Percentiles rank a stretch among this genome's conserved stretches.
These are phyloP conservation scores for Geum urbanum DNA, from an alignment of 306 rosid species.

Conservation along the genomic window DNA sequence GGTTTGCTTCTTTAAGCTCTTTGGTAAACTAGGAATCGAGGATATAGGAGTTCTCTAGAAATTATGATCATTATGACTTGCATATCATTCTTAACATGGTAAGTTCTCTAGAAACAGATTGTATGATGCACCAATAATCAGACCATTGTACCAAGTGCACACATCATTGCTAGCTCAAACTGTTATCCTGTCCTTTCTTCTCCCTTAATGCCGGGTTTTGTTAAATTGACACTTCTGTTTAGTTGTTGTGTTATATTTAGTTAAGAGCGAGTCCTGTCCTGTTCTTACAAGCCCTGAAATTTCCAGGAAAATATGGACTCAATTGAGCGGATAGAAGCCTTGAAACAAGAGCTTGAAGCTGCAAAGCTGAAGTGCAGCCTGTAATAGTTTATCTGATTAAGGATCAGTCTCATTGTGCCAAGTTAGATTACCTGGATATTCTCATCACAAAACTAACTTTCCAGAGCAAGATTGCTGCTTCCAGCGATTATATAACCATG, in stretches of 20 bases:
- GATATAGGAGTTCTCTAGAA: not conserved
- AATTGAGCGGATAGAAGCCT: conserved; percentile 44
- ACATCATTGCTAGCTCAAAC: not conserved
- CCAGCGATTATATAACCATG: conserved; percentile 12
- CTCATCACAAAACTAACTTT: not conserved
- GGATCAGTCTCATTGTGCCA: not conserved
- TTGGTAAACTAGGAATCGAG: not conserved
- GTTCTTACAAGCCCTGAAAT: conserved; percentile 23
- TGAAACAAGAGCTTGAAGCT: conserved; percentile 51
- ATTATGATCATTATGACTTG: not conserved
- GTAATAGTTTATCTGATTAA: conserved; percentile 20
- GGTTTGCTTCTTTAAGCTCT: not conserved
- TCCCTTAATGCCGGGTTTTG: too few species aligned
- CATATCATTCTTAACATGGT: not conserved
- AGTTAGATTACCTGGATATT: too few species aligned
- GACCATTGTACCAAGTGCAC: not conserved
- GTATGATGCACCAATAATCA: not conserved
- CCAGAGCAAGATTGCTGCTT: conserved; percentile 13
- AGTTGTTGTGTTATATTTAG: not conserved
- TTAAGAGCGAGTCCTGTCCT: not conserved
- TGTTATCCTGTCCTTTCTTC: too few species aligned
- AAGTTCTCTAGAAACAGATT: not conserved
- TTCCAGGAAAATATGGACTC: conserved; percentile 52
- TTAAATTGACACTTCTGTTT: not conserved
- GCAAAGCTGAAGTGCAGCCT: conserved; percentile 48